Evolutionary conservation across 2,329 filamentous ascomycete genomes (phyloP).

Genomic region (Thielaviopsis punctulata): DNA sequence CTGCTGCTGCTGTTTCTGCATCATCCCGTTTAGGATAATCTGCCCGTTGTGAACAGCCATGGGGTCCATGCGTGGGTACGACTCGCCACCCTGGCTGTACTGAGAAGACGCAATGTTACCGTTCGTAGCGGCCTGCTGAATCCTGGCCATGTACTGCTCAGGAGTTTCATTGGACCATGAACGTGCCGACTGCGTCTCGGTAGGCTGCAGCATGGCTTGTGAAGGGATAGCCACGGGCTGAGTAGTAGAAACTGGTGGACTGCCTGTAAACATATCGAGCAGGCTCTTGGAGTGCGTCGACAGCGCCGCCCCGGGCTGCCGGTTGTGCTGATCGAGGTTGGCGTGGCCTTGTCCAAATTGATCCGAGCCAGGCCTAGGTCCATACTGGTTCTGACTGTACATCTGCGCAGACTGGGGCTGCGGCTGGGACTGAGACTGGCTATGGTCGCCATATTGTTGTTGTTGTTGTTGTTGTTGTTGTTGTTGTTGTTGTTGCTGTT

Average conservation of each 20-base stretch:
- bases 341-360: conserved; percentile 6
- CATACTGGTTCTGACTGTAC: neutral
- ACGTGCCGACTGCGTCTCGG: neutral
- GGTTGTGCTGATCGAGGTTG: neutral
- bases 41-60: conserved; percentile 11
- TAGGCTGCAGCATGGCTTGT: neutral
- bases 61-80: conserved; percentile 4
- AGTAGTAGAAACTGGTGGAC: neutral
- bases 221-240: conserved; percentile 3
- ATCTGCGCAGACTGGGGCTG: conserved; percentile 2
- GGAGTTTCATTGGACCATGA: conserved; percentile 8
- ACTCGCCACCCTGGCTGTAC: neutral
- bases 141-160: conserved; percentile 7
- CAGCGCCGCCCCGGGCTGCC: conserved; percentile 13
- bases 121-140: neutral
- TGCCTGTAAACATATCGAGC: conserved; percentile 24
- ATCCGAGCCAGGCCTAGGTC: conserved; percentile 6
- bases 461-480: conserved; percentile 12
- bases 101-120: neutral
- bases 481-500: conserved; percentile 15
- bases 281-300: conserved; percentile 22
- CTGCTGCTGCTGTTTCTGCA: conserved; percentile 10
- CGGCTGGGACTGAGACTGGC: conserved; percentile 9
- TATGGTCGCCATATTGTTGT: conserved; percentile 6
- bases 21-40: conserved; percentile 8